Evolutionary conservation across 2,329 filamentous ascomycete species (phyloP), one percentile per base, ranked within the genome.

Genomic region (Pseudocercospora fijiensis): DNA sequence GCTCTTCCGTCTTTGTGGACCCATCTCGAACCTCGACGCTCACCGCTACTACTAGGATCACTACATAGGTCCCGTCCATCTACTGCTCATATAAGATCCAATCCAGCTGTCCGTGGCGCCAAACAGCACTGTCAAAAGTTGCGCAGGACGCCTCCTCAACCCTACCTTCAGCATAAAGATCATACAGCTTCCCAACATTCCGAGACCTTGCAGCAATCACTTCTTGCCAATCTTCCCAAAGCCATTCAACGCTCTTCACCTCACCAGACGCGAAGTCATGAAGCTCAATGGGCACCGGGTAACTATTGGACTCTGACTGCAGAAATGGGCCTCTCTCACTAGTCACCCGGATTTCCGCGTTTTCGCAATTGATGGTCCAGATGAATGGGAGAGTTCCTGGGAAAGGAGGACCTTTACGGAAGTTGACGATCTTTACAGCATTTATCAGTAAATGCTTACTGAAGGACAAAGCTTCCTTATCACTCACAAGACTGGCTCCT

Each of bases 21-120:
- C 49, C 26, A 13, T 2, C 13, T 26, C 20, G 24, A 6, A 24
- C 13, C 10, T n/a, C 49, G 24, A 53, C 28, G 26, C 24, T 30
- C 49, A 53, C 49, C 10, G 18, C 26, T 11, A 11, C 16, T 53
- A 13, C 9, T 24, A 52, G 27, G 18, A 28, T 52, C 49, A 9
- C 2, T 52, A 26, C 24, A 52, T 27, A 22, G 24, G 24, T 52
- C 9, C 49, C 27, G 20, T 28, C 49, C 22, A n/a, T 27, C 28
- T 30, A 53, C 26, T 27, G 49, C 49, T 30, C 26, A 24, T 63
- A 66, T 33, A 65, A 55, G 18, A 68, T 66, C 37, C 33, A 24
- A 58, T 82, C 79, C 27, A 85, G 64, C 73, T 84, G 77, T 69
- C 78, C 73, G 71, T 84, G 82, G n/a, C 83, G 75, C 66, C 71